Evolutionary conservation across 352 stramenopile species (phyloP).

Genomic region (Phytopythium kandeliae): DNA sequence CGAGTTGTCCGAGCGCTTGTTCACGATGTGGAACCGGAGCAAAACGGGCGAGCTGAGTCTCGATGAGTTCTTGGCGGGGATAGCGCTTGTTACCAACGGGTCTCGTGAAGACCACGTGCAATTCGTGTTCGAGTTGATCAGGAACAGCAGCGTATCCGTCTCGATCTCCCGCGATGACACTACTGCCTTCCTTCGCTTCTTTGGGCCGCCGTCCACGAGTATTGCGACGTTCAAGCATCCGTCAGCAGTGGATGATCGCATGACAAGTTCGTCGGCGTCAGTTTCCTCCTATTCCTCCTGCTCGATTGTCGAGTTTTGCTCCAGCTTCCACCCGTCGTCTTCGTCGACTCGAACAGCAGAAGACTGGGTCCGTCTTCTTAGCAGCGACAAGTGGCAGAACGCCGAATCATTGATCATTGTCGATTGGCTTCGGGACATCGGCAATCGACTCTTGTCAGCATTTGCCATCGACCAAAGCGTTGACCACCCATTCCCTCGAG

Average conservation of each 20-base stretch:
- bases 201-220: conserved; percentile 8
- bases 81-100: conserved; percentile 23
- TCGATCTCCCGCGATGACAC: conserved; percentile 21
- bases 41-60: conserved; percentile 16
- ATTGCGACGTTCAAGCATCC: conserved; percentile 11
- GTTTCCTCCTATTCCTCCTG: neutral
- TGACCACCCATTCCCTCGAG: neutral
- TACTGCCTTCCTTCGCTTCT: conserved; percentile 13
- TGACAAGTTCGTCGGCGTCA: neutral
- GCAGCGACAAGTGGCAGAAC: neutral
- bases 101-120: conserved; percentile 35
- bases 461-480: neutral
- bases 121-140: conserved; percentile 39
- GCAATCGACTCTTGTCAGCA: neutral
- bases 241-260: neutral
- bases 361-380: conserved; percentile 5
- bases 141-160: conserved; percentile 5
- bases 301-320: neutral
- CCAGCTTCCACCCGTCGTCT: neutral
- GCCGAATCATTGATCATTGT: conserved; percentile 2
- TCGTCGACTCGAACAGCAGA: neutral
- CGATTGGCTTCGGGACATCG: conserved; percentile 2
- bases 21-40: conserved; percentile 27
- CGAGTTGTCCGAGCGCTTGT: conserved; percentile 24
- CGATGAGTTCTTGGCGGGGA: conserved; percentile 31